A percentile compares a stretch with the other conserved stretches of the same genome.
phyloP scores from a whole-genome alignment of 139 green algal species.

The Yamagishiella unicocca region DNA sequence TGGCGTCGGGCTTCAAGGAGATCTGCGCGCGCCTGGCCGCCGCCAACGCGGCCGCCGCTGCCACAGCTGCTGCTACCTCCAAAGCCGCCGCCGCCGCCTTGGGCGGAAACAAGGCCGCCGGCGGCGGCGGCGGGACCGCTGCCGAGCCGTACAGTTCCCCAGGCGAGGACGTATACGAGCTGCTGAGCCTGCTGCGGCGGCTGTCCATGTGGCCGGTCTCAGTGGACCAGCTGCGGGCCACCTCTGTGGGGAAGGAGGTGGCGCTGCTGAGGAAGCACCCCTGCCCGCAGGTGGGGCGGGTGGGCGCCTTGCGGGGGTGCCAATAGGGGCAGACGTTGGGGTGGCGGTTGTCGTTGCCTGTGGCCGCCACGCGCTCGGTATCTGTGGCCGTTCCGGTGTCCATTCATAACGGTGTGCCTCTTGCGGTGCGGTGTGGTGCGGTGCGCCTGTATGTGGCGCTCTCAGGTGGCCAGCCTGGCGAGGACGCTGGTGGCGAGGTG shows the following conservation, averaged over 20 bases:
- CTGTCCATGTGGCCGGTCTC: conserved; percentile 24
- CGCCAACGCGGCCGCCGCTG: not conserved
- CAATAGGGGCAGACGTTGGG: not conserved
- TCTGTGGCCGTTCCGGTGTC: too few species aligned
- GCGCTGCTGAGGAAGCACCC: conserved; percentile 41
- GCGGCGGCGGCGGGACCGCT: not conserved
- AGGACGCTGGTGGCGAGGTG: conserved; percentile 34
- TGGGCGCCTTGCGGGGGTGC: not conserved
- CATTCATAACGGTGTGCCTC: too few species aligned
- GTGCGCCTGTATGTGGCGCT: too few species aligned
- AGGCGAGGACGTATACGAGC: conserved; percentile 13
- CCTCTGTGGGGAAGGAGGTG: conserved; percentile 37
- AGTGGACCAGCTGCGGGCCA: conserved; percentile 1
- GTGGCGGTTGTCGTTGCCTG: not conserved
- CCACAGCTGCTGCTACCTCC: not conserved
- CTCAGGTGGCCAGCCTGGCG: conserved; percentile 41
- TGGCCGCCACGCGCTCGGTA: too few species aligned
- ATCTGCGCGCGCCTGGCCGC: conserved; percentile 17
- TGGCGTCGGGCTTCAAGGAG: conserved; percentile 47
- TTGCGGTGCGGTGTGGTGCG: too few species aligned
- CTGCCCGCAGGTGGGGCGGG: conserved; percentile 9
- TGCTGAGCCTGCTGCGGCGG: conserved; percentile 6
- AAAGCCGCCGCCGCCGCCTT: not conserved
- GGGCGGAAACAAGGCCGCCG: not conserved
- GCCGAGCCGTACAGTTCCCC: not conserved